Evolutionary conservation across 2,329 filamentous ascomycete species (phyloP).

Genomic region (Aspergillus tubingensis): DNA sequence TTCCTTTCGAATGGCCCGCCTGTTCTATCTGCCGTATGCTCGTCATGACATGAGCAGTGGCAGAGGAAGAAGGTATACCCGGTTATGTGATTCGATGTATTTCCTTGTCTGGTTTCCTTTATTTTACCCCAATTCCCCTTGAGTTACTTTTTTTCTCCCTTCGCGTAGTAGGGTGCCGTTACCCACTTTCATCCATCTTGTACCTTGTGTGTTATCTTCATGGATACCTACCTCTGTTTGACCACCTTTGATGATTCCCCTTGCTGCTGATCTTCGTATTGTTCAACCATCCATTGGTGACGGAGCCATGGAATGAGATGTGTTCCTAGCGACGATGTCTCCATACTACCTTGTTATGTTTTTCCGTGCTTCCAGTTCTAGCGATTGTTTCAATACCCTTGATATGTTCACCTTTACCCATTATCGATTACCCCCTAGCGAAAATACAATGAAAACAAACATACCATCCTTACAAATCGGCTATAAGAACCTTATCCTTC

Average conservation of each 20-base stretch:
- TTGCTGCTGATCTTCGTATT: not conserved
- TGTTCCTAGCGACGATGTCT: not conserved
- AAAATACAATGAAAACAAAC: not conserved
- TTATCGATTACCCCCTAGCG: not conserved
- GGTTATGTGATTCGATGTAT: constrained; percentile 11
- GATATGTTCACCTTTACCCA: not conserved
- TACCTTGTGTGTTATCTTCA: constrained; percentile 5
- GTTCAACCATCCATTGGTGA: not conserved
- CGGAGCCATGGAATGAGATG: not conserved
- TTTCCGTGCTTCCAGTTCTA: not conserved
- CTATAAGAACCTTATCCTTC: too few relatives aligned
- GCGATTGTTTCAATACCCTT: constrained; percentile 1
- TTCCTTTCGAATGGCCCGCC: constrained; percentile 17
- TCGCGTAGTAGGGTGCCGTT: not conserved
- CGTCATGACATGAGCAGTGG: constrained; percentile 19
- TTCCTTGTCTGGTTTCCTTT: not conserved
- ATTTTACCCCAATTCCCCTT: not conserved
- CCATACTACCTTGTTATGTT: not conserved
- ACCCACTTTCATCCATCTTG: not conserved
- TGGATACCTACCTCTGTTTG: not conserved
- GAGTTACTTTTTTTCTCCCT: not conserved
- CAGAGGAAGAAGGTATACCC: constrained; percentile 25
- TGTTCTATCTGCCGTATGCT: constrained; percentile 18
- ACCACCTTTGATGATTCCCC: not conserved
- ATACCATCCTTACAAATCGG: not conserved